phyloP scores from a whole-genome alignment of 169 alveolate genomes.

The Plasmodium inui region DNA sequence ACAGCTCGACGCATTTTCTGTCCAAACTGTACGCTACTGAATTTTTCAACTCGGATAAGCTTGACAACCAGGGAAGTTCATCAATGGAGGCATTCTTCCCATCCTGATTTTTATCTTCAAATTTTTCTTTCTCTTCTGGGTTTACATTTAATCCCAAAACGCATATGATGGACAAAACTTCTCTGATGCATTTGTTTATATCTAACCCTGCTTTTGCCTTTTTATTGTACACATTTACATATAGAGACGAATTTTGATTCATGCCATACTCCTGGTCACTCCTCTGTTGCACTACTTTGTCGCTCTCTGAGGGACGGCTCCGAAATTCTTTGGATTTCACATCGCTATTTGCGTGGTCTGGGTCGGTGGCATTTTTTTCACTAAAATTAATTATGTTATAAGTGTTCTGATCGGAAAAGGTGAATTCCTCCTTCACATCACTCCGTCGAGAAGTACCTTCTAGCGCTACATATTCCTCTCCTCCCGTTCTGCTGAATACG shows the following conservation, averaged over 20 bases:
- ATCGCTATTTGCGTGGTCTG: not conserved
- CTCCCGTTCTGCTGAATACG: not conserved
- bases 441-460: not conserved
- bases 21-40: conserved; percentile 68
- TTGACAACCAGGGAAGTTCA: conserved; percentile 73
- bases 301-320: not conserved
- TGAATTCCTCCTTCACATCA: not conserved
- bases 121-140: conserved; percentile 35
- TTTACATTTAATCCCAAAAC: conserved; percentile 63
- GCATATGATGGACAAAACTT: conserved; percentile 51
- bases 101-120: not conserved
- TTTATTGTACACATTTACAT: conserved; percentile 4
- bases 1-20: conserved; percentile 53
- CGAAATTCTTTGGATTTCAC: conserved; percentile 6
- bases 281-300: not conserved
- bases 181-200: conserved; percentile 45
- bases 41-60: conserved; percentile 54
- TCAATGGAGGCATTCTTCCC: conserved; percentile 12
- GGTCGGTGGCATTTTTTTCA: not conserved
- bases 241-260: conserved; percentile 4
- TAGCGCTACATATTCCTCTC: not conserved
- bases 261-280: not conserved
- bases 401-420: conserved; percentile 10
- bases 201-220: conserved; percentile 2
- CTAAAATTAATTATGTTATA: not conserved